A percentile compares a stretch with the other conserved stretches of the same genome.
Conservation (phyloP, 1,284 basidiomycete genomes). For the Phellopilus nigrolimitatus region DNA sequence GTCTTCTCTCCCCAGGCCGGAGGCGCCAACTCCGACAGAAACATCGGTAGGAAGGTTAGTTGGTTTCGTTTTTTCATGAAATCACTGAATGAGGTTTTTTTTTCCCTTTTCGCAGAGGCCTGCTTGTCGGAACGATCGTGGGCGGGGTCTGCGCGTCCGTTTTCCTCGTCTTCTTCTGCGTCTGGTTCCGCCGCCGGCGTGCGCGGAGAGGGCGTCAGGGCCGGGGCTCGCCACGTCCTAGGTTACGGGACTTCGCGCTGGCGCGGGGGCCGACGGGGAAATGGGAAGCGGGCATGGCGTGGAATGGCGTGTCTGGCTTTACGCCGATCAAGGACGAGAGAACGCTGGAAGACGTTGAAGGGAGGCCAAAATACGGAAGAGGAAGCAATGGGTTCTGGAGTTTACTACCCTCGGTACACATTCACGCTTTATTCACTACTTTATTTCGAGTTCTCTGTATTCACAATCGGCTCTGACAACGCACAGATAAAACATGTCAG, state of each 20-base stretch:
- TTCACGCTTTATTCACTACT: not conserved
- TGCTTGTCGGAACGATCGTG: not conserved
- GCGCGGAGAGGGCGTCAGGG: not conserved
- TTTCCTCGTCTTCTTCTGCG: not conserved
- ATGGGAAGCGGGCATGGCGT: not conserved
- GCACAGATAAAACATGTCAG: conserved; percentile 7
- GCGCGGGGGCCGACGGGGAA: no score
- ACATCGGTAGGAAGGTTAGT: not conserved
- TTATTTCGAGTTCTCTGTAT: not conserved
- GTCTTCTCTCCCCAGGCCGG: not conserved
- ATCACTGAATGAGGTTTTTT: not conserved
- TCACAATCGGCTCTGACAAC: not conserved
- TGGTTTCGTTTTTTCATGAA: not conserved
- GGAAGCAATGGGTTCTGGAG: not conserved
- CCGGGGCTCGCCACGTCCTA: not conserved
- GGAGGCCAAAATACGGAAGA: not conserved
- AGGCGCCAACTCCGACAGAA: not conserved
- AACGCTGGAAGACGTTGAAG: not conserved
- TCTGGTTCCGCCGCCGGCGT: not conserved
- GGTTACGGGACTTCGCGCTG: not conserved
- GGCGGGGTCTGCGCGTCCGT: not conserved
- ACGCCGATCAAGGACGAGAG: not conserved
- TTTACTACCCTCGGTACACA: conserved; percentile 8
- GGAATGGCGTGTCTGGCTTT: not conserved
- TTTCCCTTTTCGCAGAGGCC: not conserved